Evolutionary conservation across 2,329 filamentous ascomycete genomes (phyloP), one percentile per base, ranked within the genome.

Genomic region (Ilyonectria sp.): DNA sequence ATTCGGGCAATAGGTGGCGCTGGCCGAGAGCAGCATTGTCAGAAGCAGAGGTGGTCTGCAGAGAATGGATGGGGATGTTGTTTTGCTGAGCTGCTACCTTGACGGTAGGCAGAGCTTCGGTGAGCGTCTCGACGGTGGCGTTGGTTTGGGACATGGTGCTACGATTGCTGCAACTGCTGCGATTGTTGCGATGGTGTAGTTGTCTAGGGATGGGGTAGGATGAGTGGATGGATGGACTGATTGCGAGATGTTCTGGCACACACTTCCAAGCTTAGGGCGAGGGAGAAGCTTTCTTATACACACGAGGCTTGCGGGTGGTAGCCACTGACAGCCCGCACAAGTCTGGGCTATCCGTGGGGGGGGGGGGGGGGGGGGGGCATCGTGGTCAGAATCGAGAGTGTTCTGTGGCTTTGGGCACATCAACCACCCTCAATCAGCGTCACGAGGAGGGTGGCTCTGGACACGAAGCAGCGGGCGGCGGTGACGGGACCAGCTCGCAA

Each of bases 1-100:
- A 96, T 77, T 96, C 94, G 50, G 92, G 90, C 57, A 95, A 80
- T 13, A 80, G 68, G 33, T 77, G 74, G 37, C 77, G 65, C 61
- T 49, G 76, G 65, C 49, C 59, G 19, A 60, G 66, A 43, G 63
- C 63, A 19, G 73, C 64, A 33, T 72, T 74, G 33, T 44, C 61
- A n/a, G 60, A 67, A 33, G 69, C 58, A 19, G 65, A 13, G 23
- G 31, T 60, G 35, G 73, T 72, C 40, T 67, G 46, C 47, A 75
- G 73, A 43, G 66, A 64, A 56, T 71, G 59, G 29, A 53, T 11
- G 17, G 63, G 63, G 26, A 58, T 46, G 50, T 31, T 5, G 29
- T 15, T 35, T 54, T 33, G 56, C 59, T 44, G 65, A 57, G 61
- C 50, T 63, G 50, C 33, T 19, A 53, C 29, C 29, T 53, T 53